A percentile compares a stretch with the other conserved stretches of the same genome.
phyloP scores from a whole-genome alignment of 2,329 filamentous ascomycete genomes.

The Zymoseptoria tritici region DNA sequence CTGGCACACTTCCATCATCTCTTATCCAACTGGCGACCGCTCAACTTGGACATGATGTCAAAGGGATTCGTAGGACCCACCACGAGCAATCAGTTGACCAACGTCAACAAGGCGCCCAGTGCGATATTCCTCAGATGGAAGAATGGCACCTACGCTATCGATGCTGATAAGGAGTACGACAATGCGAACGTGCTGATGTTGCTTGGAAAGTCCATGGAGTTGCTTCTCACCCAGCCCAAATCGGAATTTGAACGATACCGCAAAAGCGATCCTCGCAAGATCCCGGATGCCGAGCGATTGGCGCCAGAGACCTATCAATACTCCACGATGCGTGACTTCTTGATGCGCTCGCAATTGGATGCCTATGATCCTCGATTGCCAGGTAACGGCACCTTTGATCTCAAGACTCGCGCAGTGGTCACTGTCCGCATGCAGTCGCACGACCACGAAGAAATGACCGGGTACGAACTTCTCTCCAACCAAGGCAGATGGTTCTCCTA shows the following conservation, averaged over 20 bases:
- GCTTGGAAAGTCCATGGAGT: slow-evolving; percentile 94
- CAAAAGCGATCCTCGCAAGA: slow-evolving; percentile 56
- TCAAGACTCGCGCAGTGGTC: slow-evolving; percentile 90
- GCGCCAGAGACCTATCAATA: slow-evolving; percentile 80
- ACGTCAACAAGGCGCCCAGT: slow-evolving; percentile 62
- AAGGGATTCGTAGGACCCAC: slow-evolving; percentile 50
- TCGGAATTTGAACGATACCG: slow-evolving; percentile 82
- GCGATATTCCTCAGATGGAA: slow-evolving; percentile 77
- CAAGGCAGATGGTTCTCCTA: slow-evolving; percentile 82
- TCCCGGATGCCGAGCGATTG: slow-evolving; percentile 64
- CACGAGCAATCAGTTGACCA: slow-evolving; percentile 61
- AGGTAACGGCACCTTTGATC: slow-evolving; percentile 87
- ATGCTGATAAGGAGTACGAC: slow-evolving; percentile 90
- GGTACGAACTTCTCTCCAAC: slow-evolving; percentile 75
- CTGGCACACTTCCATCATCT: slow-evolving; percentile 90
- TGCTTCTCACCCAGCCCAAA: slow-evolving; percentile 75
- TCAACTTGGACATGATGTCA: slow-evolving; percentile 62
- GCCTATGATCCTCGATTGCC: slow-evolving; percentile 79
- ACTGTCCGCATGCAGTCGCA: slow-evolving; percentile 80
- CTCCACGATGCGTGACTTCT: slow-evolving; percentile 74
- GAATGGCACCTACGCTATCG: slow-evolving; percentile 84
- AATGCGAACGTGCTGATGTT: slow-evolving; percentile 78
- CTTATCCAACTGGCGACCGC: slow-evolving; percentile 70
- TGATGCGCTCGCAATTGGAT: slow-evolving; percentile 93
- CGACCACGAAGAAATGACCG: slow-evolving; percentile 65